phyloP scores from a whole-genome alignment of 495 filamentous ascomycete species.

The Penicillium lividum region DNA sequence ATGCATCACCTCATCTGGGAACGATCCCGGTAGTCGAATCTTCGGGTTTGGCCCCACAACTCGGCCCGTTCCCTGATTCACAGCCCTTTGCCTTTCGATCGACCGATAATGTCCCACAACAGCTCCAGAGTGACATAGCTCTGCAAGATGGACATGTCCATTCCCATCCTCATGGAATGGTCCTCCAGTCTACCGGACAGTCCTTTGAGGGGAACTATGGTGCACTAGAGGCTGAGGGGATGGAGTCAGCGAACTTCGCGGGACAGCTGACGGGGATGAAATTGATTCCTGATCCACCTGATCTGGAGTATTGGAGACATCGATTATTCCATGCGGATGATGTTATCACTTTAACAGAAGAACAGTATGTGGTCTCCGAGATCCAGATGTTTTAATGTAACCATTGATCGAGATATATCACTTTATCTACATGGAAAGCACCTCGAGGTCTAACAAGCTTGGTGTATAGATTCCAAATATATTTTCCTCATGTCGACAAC shows the following conservation, averaged over 20 bases:
- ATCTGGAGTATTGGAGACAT: slow-evolving; percentile 72
- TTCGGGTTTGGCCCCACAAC: slow-evolving; percentile 11
- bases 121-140: slow-evolving; percentile 21
- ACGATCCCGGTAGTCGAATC: slow-evolving; percentile 17
- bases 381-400: background rate
- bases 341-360: slow-evolving; percentile 71
- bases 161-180: slow-evolving; percentile 12
- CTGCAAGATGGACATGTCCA: slow-evolving; percentile 15
- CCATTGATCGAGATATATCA: background rate
- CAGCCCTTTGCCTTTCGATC: slow-evolving; percentile 22
- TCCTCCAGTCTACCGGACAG: slow-evolving; percentile 14
- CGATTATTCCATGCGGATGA: slow-evolving; percentile 78
- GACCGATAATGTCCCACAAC: slow-evolving; percentile 22
- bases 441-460: slow-evolving; percentile 10
- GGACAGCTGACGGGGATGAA: slow-evolving; percentile 59
- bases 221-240: slow-evolving; percentile 11
- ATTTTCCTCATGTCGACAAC: slow-evolving; percentile 90
- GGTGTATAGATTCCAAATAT: slow-evolving; percentile 71
- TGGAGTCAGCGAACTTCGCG: slow-evolving; percentile 18
- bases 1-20: slow-evolving; percentile 16
- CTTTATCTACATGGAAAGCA: slow-evolving; percentile 4
- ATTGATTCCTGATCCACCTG: slow-evolving; percentile 65
- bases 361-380: slow-evolving; percentile 61
- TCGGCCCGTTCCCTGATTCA: slow-evolving; percentile 25
- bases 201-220: slow-evolving; percentile 17